phyloP scores from a whole-genome alignment of 1,139 yeast species.

The Pichia sp. region DNA sequence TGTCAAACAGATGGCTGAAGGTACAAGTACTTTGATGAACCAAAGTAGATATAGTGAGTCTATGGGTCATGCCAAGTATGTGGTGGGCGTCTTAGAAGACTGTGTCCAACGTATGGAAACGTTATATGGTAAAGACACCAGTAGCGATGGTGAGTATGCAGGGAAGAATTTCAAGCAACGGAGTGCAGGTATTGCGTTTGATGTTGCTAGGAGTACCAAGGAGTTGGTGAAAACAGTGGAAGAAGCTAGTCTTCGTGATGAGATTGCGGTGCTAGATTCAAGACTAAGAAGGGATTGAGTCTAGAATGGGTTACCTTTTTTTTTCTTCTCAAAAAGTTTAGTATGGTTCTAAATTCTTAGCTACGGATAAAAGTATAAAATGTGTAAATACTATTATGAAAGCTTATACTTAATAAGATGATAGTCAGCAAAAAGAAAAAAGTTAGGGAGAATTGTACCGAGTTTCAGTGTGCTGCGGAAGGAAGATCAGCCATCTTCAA shows the following conservation, averaged over 20 bases:
- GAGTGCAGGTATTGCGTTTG: slow-evolving; percentile 92
- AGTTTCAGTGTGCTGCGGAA: not conserved
- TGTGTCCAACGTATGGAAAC: slow-evolving; percentile 76
- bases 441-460: not conserved
- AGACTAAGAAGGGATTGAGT: slow-evolving; percentile 19
- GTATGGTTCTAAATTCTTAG: not conserved
- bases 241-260: slow-evolving; percentile 80
- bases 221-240: slow-evolving; percentile 94
- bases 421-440: not conserved
- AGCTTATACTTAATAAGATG: not conserved
- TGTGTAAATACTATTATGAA: not conserved
- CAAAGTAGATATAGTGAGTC: slow-evolving; percentile 79
- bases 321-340: not conserved
- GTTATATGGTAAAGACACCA: slow-evolving; percentile 39
- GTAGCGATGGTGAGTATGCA: slow-evolving; percentile 63
- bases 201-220: slow-evolving; percentile 92
- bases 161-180: slow-evolving; percentile 89
- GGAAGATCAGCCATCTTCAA: not conserved
- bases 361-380: not conserved
- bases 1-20: slow-evolving; percentile 83
- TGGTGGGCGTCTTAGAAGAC: slow-evolving; percentile 78
- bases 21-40: slow-evolving; percentile 83
- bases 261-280: slow-evolving; percentile 33
- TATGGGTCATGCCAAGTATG: slow-evolving; percentile 89
- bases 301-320: not conserved